Conservation (phyloP, 768 basidiomycete species). For the Hericium alpestre region DNA sequence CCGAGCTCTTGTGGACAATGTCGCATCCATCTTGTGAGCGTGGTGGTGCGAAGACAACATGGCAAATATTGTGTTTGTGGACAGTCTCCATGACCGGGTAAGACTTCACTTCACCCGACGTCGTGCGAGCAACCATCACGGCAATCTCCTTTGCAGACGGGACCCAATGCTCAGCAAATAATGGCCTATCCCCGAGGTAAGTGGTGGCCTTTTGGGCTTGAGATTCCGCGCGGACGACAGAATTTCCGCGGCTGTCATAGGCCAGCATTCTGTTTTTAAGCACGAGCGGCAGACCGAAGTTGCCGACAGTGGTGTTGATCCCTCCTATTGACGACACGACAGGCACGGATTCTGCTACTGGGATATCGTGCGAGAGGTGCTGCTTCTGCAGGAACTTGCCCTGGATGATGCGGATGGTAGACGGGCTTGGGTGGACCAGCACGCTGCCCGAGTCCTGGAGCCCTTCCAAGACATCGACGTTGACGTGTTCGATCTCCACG, state of each 20-base stretch:
- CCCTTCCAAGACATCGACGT: slow-evolving; percentile 61
- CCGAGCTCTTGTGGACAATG: slow-evolving; percentile 50
- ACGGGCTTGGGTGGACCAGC: slow-evolving; percentile 60
- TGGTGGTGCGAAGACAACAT: slow-evolving; percentile 85
- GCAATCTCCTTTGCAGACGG: slow-evolving; percentile 84
- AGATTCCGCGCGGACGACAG: slow-evolving; percentile 46
- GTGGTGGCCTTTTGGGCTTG: slow-evolving; percentile 44
- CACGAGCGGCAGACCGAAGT: slow-evolving; percentile 83
- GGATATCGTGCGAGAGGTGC: slow-evolving; percentile 35
- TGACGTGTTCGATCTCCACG: slow-evolving; percentile 95
- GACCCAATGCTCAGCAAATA: slow-evolving; percentile 94
- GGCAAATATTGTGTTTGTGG: slow-evolving; percentile 88
- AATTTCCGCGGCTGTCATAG: slow-evolving; percentile 94
- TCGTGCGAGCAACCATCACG: slow-evolving; percentile 89
- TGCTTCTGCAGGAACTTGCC: slow-evolving; percentile 57
- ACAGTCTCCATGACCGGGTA: slow-evolving; percentile 94
- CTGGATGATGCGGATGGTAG: slow-evolving; percentile 80
- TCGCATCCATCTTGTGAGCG: slow-evolving; percentile 48
- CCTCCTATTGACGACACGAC: slow-evolving; percentile 47
- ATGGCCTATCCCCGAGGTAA: slow-evolving; percentile 53
- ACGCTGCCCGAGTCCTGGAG: slow-evolving; percentile 31
- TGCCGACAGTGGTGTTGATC: slow-evolving; percentile 39
- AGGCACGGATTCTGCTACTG: slow-evolving; percentile 48
- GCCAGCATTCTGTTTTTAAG: slow-evolving; percentile 91
- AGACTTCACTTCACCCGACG: slow-evolving; percentile 58